A percentile compares a stretch with the other conserved stretches of the same genome.
phyloP scores from a whole-genome alignment of 2,329 filamentous ascomycete species.

The Camillea tinctor region DNA sequence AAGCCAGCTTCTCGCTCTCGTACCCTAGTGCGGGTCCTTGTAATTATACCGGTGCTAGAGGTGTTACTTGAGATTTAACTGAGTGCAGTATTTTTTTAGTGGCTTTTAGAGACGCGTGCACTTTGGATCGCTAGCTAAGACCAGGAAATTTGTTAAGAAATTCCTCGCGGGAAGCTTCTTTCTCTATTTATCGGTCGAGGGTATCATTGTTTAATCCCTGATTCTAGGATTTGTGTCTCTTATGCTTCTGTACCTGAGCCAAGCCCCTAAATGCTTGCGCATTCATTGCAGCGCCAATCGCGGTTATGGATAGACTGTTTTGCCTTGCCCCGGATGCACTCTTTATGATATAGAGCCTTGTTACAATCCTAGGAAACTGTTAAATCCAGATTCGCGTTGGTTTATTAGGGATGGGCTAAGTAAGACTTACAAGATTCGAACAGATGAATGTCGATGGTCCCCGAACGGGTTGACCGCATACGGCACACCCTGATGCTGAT shows the following conservation, averaged over 20 bases:
- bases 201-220: neutral
- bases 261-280: slow-evolving; percentile 18
- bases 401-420: neutral
- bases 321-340: slow-evolving; percentile 42
- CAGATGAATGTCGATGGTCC: slow-evolving; percentile 50
- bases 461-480: slow-evolving; percentile 49
- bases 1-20: neutral
- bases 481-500: slow-evolving; percentile 44
- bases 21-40: neutral
- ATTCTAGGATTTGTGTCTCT: neutral
- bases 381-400: slow-evolving; percentile 12
- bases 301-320: slow-evolving; percentile 35
- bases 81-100: too few relatives aligned
- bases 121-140: neutral
- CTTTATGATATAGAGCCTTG: slow-evolving; percentile 50
- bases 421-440: slow-evolving; percentile 46
- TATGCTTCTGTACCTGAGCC: neutral
- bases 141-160: neutral
- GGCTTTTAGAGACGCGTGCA: too few relatives aligned
- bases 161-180: neutral
- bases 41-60: too few relatives aligned
- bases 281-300: slow-evolving; percentile 47
- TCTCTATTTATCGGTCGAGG: neutral
- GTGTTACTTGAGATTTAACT: too few relatives aligned
- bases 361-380: slow-evolving; percentile 13